A percentile compares a stretch with the other conserved stretches of the same genome.
These are phyloP conservation scores for Talaromyces wortmannii DNA, from an alignment of 495 filamentous ascomycete genomes.

Conservation along the genomic window DNA sequence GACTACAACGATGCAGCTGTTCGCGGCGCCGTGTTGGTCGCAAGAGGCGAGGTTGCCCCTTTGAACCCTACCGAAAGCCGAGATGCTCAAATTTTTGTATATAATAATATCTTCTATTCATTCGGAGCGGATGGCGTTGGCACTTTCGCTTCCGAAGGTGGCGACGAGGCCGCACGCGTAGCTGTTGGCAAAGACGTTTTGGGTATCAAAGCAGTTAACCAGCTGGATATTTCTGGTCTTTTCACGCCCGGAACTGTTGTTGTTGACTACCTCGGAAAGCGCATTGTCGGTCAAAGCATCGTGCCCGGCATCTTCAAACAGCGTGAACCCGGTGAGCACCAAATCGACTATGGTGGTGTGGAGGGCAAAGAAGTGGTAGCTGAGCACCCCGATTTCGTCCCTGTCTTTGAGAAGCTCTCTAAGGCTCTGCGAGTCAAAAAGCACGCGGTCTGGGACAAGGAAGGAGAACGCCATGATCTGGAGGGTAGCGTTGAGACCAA, in stretches of 20 bases:
- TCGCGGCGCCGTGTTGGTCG: slow-evolving; percentile 87
- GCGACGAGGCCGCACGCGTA: slow-evolving; percentile 93
- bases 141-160: slow-evolving; percentile 93
- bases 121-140: slow-evolving; percentile 97
- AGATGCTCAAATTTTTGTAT: slow-evolving; percentile 98
- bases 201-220: slow-evolving; percentile 90
- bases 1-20: slow-evolving; percentile 96
- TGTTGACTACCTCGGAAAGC: slow-evolving; percentile 94
- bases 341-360: slow-evolving; percentile 97
- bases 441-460: slow-evolving; percentile 98
- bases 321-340: slow-evolving; percentile 91
- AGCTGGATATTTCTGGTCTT: slow-evolving; percentile 88
- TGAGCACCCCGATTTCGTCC: slow-evolving; percentile 73
- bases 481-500: slow-evolving; percentile 98
- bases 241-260: slow-evolving; percentile 95
- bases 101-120: slow-evolving; percentile 99
- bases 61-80: slow-evolving; percentile 89
- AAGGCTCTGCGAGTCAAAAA: slow-evolving; percentile 83
- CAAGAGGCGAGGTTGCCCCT: slow-evolving; percentile 88
- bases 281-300: slow-evolving; percentile 95
- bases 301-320: slow-evolving; percentile 99
- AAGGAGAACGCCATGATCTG: slow-evolving; percentile 79
- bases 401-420: slow-evolving; percentile 84
- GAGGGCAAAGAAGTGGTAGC: slow-evolving; percentile 96
- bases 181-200: slow-evolving; percentile 95